Evolutionary conservation across 1,284 basidiomycete species (phyloP).

Genomic region (Grifola frondosa): DNA sequence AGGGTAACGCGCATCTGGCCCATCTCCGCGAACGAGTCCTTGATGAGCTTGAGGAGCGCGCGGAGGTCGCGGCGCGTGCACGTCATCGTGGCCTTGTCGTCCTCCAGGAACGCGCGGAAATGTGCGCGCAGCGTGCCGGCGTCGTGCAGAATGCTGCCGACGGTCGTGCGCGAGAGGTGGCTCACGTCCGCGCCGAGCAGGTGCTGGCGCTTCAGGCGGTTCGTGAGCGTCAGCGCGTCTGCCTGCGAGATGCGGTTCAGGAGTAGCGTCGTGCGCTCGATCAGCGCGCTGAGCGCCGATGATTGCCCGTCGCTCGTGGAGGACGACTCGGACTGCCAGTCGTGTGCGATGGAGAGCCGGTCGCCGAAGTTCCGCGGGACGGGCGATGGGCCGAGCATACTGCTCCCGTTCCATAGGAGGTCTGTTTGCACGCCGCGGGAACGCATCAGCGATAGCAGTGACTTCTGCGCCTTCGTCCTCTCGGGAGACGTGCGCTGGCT

Average conservation of each 20-base stretch:
- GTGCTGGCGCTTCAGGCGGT: constrained; percentile 89
- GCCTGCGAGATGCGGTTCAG: constrained; percentile 74
- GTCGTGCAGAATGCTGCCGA: constrained; percentile 77
- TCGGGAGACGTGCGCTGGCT: constrained; percentile 38
- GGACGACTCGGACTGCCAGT: constrained; percentile 66
- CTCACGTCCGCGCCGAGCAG: constrained; percentile 61
- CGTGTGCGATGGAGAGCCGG: constrained; percentile 48
- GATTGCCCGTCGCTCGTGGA: constrained; percentile 55
- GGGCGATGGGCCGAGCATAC: constrained; percentile 34
- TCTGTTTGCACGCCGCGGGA: constrained; percentile 81
- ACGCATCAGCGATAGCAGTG: constrained; percentile 60
- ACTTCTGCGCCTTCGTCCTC: constrained; percentile 42
- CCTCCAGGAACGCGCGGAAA: constrained; percentile 74
- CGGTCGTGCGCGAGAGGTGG: constrained; percentile 65
- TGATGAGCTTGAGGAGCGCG: constrained; percentile 80
- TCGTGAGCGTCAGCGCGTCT: constrained; percentile 86
- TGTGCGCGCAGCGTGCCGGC: constrained; percentile 68
- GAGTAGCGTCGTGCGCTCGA: constrained; percentile 72
- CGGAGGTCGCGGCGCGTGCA: constrained; percentile 86
- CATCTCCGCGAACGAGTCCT: constrained; percentile 83
- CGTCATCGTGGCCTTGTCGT: constrained; percentile 59
- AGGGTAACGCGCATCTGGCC: constrained; percentile 80
- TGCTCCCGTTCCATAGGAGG: constrained; percentile 25
- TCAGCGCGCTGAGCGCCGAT: constrained; percentile 56
- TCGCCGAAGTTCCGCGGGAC: constrained; percentile 40